Evolutionary conservation across 106 monocot genomes (phyloP), one percentile per base, ranked within the genome.

Genomic region (Acorus gramineus): DNA sequence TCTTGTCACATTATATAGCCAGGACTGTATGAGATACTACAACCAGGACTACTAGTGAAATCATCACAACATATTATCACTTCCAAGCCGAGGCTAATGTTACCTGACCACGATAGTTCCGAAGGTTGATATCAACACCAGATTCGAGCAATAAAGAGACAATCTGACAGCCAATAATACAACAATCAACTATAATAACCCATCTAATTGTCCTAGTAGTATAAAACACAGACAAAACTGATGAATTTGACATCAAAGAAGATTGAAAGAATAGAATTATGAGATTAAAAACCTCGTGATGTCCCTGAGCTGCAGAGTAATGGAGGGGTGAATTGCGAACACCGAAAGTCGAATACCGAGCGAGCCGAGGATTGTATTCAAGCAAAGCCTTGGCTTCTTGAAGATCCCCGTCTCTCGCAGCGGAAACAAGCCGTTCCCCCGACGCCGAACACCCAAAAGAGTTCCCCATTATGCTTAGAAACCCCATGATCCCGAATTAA

Each of bases 41-140:
- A 28, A 28, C 28, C 28, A 28, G 28, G 28, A 28, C 28, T 28
- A 28, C 28, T 28, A 1, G 28, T 28, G 28, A 28, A 28, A 28
- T 28, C 28, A 28, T 28, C 28, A 28, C 28, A 28, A 28, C 28
- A 28, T 28, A 28, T 28, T 28, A 28, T 28, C 28, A 28, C 28
- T 28, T 28, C 28, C 28, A 28, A 28, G 28, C 28, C 1, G 28
- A 28, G 28, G 28, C 9, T 50, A 6, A 45, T 52, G 69, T 77
- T 50, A 89, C 89, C 81, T 89, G 89, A 2, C 89, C 85, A 9
- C 79, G 57, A 11, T 67, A 67, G 61, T 87, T 87, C 66, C 78
- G 68, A 4, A 87, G 78, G 48, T 87, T 76, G 46, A 83, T 80
- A 62, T 87, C 77, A 42, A 87, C 80, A 28, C 89, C 85, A 7